phyloP scores from a whole-genome alignment of 495 filamentous ascomycete species.

The Immersiella caudata region DNA sequence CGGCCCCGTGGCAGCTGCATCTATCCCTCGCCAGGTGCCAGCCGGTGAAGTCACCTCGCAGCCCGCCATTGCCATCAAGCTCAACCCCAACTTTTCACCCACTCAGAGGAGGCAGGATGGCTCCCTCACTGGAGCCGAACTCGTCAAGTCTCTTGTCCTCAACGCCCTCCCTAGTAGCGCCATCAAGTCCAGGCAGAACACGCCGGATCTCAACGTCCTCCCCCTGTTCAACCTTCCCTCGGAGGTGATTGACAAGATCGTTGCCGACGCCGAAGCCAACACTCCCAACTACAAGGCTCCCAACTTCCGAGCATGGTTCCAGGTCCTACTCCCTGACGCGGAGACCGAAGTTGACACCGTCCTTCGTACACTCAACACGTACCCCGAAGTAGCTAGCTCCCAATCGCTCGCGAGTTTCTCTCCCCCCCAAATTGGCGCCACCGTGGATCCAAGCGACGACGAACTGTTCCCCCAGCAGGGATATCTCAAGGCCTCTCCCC shows the following conservation, averaged over 20 bases:
- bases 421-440: too few relatives aligned
- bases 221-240: neutral
- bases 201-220: neutral
- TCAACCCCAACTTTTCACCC: neutral
- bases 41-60: neutral
- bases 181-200: neutral
- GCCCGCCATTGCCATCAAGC: conserved; percentile 12
- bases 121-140: neutral
- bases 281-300: neutral
- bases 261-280: neutral
- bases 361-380: neutral
- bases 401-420: neutral
- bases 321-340: neutral
- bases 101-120: neutral
- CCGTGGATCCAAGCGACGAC: conserved; percentile 1
- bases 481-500: neutral
- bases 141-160: neutral
- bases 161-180: neutral
- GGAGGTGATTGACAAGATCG: neutral
- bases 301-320: conserved; percentile 13
- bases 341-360: neutral
- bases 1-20: neutral
- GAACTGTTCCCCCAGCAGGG: neutral
- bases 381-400: conserved; percentile 1
- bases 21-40: neutral